phyloP scores from a whole-genome alignment of 2,329 filamentous ascomycete genomes.

The Fusarium mexicanum region DNA sequence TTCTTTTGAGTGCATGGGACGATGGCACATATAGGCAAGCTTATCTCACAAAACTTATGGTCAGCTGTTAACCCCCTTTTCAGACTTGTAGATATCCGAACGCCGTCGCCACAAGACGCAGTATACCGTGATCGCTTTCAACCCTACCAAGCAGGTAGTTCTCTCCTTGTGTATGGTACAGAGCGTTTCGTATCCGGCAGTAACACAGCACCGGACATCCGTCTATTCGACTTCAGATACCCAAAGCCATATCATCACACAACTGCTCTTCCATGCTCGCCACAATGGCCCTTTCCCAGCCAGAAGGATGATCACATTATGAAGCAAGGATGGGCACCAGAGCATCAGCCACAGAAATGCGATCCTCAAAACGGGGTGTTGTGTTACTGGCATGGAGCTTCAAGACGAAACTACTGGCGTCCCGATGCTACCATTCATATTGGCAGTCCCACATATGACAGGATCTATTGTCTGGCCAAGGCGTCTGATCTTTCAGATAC shows the following conservation, averaged over 20 bases:
- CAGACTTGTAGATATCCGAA: constrained; percentile 61
- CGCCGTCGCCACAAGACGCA: constrained; percentile 56
- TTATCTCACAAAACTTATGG: neutral
- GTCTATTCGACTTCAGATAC: constrained; percentile 66
- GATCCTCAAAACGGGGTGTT: constrained; percentile 43
- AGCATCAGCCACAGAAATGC: constrained; percentile 44
- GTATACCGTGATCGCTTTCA: constrained; percentile 65
- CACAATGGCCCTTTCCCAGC: constrained; percentile 47
- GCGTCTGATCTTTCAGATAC: constrained; percentile 57
- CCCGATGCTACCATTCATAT: constrained; percentile 61
- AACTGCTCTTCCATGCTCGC: constrained; percentile 57
- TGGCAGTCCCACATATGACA: constrained; percentile 45
- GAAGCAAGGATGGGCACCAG: constrained; percentile 18
- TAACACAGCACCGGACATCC: constrained; percentile 54
- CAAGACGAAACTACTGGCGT: constrained; percentile 55
- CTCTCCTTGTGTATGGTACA: constrained; percentile 60
- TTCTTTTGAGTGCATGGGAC: constrained; percentile 63
- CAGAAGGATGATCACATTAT: constrained; percentile 28
- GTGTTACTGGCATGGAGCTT: constrained; percentile 61
- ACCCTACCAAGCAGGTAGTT: constrained; percentile 55
- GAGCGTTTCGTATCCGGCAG: constrained; percentile 63
- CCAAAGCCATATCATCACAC: constrained; percentile 60
- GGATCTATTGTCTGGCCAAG: constrained; percentile 59
- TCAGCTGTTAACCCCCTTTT: neutral
- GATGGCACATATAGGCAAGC: constrained; percentile 59